phyloP scores from a whole-genome alignment of 345 rosid genomes.

The Citropsis articulata region DNA sequence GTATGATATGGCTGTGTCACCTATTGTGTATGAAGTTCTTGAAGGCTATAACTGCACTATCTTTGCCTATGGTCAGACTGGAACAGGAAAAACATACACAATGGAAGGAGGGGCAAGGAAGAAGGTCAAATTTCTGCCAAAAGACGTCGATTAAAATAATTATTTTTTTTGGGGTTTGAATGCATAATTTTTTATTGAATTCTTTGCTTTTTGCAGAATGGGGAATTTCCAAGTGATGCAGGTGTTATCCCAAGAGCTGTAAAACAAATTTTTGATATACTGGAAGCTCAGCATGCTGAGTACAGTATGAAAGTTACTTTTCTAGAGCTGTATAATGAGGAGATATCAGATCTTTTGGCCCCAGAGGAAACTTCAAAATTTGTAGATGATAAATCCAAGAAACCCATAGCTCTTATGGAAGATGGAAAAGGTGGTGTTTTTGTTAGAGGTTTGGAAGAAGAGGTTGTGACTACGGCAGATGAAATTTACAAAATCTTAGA shows the following conservation, averaged over 20 bases:
- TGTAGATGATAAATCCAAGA: constrained; percentile 86
- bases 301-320: constrained; percentile 98
- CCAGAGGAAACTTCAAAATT: constrained; percentile 76
- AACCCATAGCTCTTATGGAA: constrained; percentile 96
- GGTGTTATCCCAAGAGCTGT: constrained; percentile 99
- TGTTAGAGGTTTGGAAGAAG: constrained; percentile 97
- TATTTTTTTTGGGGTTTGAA: neutral
- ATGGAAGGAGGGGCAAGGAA: constrained; percentile 99
- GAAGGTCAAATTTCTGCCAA: constrained; percentile 46
- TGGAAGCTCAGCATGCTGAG: constrained; percentile 89
- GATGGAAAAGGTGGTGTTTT: constrained; percentile 99
- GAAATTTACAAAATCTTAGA: constrained; percentile 97
- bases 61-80: constrained; percentile 99
- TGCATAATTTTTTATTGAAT: constrained; percentile 17
- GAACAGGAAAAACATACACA: constrained; percentile 97
- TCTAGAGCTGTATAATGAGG: constrained; percentile 91
- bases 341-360: constrained; percentile 96
- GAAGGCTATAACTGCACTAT: constrained; percentile 99
- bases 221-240: constrained; percentile 92
- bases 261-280: constrained; percentile 80
- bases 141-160: neutral
- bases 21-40: constrained; percentile 92
- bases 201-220: constrained; percentile 55
- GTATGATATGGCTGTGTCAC: constrained; percentile 79
- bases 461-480: constrained; percentile 87